Conservation (phyloP, 345 rosid species). For the Syzygium aromaticum region DNA sequence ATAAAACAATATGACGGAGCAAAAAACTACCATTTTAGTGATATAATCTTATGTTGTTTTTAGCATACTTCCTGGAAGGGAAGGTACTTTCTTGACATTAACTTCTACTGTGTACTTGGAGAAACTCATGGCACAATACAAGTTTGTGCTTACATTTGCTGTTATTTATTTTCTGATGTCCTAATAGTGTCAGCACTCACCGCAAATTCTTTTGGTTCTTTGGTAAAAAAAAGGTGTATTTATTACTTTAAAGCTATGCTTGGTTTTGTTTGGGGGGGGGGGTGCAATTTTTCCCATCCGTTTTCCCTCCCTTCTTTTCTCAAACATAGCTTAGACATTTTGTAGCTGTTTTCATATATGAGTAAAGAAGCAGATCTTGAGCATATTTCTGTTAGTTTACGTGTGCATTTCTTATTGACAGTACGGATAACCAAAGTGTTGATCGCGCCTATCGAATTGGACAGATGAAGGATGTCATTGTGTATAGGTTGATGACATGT, state of each 20-base stretch:
- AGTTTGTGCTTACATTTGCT: background rate
- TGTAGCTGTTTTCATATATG: background rate
- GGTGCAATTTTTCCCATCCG: background rate
- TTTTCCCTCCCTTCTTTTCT: background rate
- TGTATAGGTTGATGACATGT: slow-evolving; percentile 89
- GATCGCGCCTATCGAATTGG: slow-evolving; percentile 99
- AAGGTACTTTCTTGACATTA: background rate
- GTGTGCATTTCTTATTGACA: slow-evolving; percentile 17
- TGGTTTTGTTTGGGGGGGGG: background rate
- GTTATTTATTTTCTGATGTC: background rate
- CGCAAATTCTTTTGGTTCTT: background rate
- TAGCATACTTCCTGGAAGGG: background rate
- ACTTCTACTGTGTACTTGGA: background rate
- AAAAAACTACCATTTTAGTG: background rate
- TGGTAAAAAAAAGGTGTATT: background rate
- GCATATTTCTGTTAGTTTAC: background rate
- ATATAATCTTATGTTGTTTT: background rate
- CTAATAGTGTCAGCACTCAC: background rate
- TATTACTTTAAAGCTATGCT: background rate
- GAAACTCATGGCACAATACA: background rate
- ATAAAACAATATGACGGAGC: background rate
- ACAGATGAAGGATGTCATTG: slow-evolving; percentile 85
- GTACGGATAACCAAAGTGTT: slow-evolving; percentile 97
- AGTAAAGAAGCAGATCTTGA: background rate
- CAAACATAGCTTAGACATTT: background rate